Evolutionary conservation across 495 filamentous ascomycete species (phyloP), one percentile per base, ranked within the genome.

Genomic region (Pseudomonodictys pantanalensis): DNA sequence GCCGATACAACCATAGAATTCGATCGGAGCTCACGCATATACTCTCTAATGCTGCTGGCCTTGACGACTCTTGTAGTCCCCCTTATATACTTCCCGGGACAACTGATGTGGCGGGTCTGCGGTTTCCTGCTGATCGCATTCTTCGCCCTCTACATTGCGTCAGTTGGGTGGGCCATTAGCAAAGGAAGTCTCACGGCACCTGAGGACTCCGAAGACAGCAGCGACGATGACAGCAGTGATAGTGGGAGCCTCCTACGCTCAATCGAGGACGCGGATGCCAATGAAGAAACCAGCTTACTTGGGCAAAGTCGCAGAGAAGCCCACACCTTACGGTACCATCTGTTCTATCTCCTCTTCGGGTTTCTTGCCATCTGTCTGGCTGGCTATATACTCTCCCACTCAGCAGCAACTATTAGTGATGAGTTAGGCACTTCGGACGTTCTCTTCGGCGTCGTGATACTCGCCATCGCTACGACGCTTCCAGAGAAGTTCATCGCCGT

Each of bases 381-480:
- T 5, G 76, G 78, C 11, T 49, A 49, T 24, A 24, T 49, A 18
- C 11, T 49, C 7, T 49, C 45, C 7, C 45, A 49, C 45, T n/a
- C 45, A 9, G 45, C 45, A 3, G 28, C 45, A 3, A 49, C 20
- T 28, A 49, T 49, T 11, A 49, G 49, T 78, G 69, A 74, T 35
- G 68, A 64, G 20, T 61, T 81, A 1, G 54, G 68, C 32, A 60
- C 81, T 0, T 80, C 80, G 0, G 76, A 70, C 32, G 72, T 72
- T 0, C 64, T 83, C 11, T 69, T 86, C 18, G 81, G 82, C 32
- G 67, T 82, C 24, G 78, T 75, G 0, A 71, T 86, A 11, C 68
- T 86, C 1, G 74, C 82, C 0, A 74, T 83, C 49, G 81, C 81
- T 17, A 83, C 81, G 0, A 84, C 81, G 0, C 61, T 84, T 0